Evolutionary conservation across 106 monocot species (phyloP), one percentile per base, ranked within the genome.

Genomic region (Narthecium ossifragum): DNA sequence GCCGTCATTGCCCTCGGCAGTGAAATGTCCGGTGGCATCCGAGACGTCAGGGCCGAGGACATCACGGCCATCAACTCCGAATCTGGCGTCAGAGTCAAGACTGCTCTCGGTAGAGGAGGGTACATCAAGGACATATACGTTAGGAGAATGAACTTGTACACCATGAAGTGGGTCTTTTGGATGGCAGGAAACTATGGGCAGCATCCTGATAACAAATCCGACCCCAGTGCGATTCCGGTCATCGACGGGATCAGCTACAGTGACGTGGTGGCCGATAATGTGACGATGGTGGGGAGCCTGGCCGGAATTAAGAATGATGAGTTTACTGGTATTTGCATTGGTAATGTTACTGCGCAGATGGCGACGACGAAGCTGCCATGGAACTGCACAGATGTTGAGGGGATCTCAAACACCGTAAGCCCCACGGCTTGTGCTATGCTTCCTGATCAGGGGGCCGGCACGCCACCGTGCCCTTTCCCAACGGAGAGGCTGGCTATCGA

Each of bases 161-260:
- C 74, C 15, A 68, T 74, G 74, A 74, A 74, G 61, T 74, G 67
- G 67, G 67, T 59, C 4, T 74, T 74, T 36, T 68, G 74, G 74
- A 74, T 74, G 74, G 68, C 67, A 1, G 67, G 74, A 6, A 45
- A 47, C 46, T 74, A 74, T 26, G 46, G 55, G 40, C 26, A 51
- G 0, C 74, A 74, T 47, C 74, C 74, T 1, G 74, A 74, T 49
- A 51, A 74, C 36, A 45, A 40, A 4, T 74, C 26, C 25, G 67
- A 74, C 23, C 66, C 55, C 0, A 55, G 46, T 1, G 74, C 74
- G 2, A 28, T 61, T 0, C 74, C 74, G 1, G 53, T 61, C 17
- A 33, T 74, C 7, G 24, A 62, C 3, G 53, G 55, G 4, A 74
- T 74, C 55, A 67, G 53, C 29, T 74, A 67, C 53, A 74, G 61